These are phyloP conservation scores for Ramichloridium luteum DNA, from an alignment of 2,329 filamentous ascomycete species.

Conservation along the genomic window DNA sequence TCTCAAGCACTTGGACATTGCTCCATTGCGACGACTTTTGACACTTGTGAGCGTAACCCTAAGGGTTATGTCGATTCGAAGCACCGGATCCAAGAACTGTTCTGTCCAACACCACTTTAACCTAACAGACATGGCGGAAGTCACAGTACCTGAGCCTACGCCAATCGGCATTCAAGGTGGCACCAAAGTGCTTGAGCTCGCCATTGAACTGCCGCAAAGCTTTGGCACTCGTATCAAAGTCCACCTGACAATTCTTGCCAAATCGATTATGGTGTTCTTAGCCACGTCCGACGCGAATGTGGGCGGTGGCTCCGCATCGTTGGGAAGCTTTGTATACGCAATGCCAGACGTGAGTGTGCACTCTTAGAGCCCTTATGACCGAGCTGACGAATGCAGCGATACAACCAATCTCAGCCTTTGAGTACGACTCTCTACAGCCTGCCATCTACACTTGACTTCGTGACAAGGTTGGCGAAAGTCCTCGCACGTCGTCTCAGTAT, in stretches of 20 bases:
- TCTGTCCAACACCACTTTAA: neutral
- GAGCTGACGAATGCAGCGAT: conserved; percentile 20
- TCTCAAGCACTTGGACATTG: no score
- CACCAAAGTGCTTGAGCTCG: conserved; percentile 40
- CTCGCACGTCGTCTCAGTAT: conserved; percentile 59
- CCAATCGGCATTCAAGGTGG: conserved; percentile 18
- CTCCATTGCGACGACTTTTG: no score
- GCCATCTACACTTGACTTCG: conserved; percentile 71
- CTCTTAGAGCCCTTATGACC: neutral
- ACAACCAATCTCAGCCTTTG: conserved; percentile 47
- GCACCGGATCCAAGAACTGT: no score
- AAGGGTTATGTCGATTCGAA: no score
- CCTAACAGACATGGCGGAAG: conserved; percentile 12
- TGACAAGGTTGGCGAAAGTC: conserved; percentile 71
- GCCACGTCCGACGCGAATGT: conserved; percentile 40
- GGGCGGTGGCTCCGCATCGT: conserved; percentile 32
- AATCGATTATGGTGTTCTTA: conserved; percentile 45
- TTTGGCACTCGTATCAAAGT: conserved; percentile 47
- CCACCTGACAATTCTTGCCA: conserved; percentile 43
- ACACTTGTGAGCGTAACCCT: no score
- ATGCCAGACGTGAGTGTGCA: conserved; percentile 62
- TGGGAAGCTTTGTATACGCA: conserved; percentile 90
- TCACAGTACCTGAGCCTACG: conserved; percentile 4
- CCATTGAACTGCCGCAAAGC: conserved; percentile 45
- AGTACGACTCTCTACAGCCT: conserved; percentile 69